Percentiles rank a stretch among this genome's conserved stretches.
phyloP scores from a whole-genome alignment of 371 early-diverging fungal genomes.

The Batkoa obscura region DNA sequence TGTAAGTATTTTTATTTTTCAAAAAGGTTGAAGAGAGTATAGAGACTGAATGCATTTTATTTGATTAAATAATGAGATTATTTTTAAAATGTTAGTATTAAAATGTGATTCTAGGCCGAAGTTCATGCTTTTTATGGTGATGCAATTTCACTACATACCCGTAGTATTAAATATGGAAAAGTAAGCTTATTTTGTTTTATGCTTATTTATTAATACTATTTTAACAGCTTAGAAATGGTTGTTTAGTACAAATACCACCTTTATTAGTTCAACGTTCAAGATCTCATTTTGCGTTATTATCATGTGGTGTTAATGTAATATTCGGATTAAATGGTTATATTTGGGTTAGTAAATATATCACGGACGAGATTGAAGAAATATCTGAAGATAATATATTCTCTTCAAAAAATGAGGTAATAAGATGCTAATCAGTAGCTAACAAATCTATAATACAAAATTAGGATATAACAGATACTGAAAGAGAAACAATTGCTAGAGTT shows the following conservation, averaged over 20 bases:
- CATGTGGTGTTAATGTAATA: slow-evolving; percentile 79
- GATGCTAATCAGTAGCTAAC: slow-evolving; percentile 17
- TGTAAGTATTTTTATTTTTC: slow-evolving; percentile 17
- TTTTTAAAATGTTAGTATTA: background rate
- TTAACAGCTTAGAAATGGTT: slow-evolving; percentile 64
- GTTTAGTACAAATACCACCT: slow-evolving; percentile 66
- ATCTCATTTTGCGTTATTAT: slow-evolving; percentile 73
- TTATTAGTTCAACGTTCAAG: slow-evolving; percentile 74
- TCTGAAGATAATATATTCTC: slow-evolving; percentile 7
- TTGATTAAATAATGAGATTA: background rate
- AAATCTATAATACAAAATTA: slow-evolving; percentile 65
- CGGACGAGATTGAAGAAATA: slow-evolving; percentile 19
- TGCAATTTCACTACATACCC: slow-evolving; percentile 80
- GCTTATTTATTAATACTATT: background rate
- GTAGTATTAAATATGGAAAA: slow-evolving; percentile 93
- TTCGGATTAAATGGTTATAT: slow-evolving; percentile 95
- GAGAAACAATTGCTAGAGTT: slow-evolving; percentile 71
- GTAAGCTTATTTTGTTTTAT: slow-evolving; percentile 9
- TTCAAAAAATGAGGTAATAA: slow-evolving; percentile 33
- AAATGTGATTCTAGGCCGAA: slow-evolving; percentile 47
- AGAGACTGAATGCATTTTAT: background rate
- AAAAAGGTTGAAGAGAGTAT: background rate
- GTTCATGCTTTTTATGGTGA: slow-evolving; percentile 81
- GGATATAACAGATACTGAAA: slow-evolving; percentile 22
- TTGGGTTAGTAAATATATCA: slow-evolving; percentile 70